Conservation (phyloP, 768 basidiomycete species). For the Arthromyces matolae region DNA sequence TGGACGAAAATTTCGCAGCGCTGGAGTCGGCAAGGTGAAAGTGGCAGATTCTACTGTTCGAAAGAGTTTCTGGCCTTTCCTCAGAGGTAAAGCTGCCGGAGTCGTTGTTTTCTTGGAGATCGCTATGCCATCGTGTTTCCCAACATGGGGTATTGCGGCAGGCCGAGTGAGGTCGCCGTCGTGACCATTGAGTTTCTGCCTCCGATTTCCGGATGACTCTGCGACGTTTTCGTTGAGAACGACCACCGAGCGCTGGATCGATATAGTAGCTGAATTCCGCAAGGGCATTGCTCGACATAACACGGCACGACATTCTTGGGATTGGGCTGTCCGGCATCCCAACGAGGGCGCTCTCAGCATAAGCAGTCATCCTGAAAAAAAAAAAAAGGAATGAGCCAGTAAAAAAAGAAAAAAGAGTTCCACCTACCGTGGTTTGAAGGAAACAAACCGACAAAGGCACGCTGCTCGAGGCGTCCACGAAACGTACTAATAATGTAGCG, state of each 20-base stretch:
- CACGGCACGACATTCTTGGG: constrained; percentile 18
- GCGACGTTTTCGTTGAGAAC: constrained; percentile 3
- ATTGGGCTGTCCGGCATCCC: constrained; percentile 40
- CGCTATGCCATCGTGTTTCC: background rate
- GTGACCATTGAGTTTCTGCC: background rate
- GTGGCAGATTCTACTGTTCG: background rate
- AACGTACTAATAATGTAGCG: background rate
- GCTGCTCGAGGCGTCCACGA: constrained; percentile 30
- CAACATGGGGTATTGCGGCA: background rate
- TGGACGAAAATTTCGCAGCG: background rate
- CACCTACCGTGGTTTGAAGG: constrained; percentile 45
- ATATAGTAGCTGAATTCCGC: background rate
- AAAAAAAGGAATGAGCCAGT: background rate
- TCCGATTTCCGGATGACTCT: background rate
- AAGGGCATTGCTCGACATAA: constrained; percentile 11
- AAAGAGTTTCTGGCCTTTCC: background rate
- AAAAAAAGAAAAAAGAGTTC: constrained; percentile 1
- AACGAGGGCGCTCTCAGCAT: constrained; percentile 83
- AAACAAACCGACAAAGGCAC: constrained; percentile 26
- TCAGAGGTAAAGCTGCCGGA: background rate
- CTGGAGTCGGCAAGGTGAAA: constrained; percentile 5
- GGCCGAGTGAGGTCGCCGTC: background rate
- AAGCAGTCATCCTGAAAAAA: constrained; percentile 66
- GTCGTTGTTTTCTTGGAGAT: background rate
- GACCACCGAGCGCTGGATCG: background rate